Conservation (phyloP, 139 green algal genomes). For the Deuterostichococcus epilithicus region DNA sequence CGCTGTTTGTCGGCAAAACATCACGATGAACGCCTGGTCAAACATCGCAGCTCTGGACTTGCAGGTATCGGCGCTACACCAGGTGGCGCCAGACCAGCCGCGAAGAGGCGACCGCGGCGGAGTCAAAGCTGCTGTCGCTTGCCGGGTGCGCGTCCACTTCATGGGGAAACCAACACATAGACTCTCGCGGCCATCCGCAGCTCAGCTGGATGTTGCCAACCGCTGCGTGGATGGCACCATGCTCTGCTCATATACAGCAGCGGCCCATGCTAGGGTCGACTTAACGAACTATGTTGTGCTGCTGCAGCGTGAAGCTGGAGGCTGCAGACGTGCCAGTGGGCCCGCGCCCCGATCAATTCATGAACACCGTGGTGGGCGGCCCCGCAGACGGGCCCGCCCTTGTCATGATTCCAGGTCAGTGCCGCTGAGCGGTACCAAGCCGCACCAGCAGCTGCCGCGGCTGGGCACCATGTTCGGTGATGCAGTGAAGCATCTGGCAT, state of each 20-base stretch:
- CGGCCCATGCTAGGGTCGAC: too few species aligned
- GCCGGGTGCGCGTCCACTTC: slow-evolving; percentile 5
- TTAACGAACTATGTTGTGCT: not conserved
- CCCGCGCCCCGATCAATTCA: slow-evolving; percentile 43
- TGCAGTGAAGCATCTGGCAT: too few species aligned
- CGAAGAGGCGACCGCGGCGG: slow-evolving; percentile 35
- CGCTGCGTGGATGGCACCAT: slow-evolving; percentile 3
- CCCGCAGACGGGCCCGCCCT: slow-evolving; percentile 29
- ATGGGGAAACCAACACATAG: too few species aligned
- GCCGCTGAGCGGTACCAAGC: not conserved
- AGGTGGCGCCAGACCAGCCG: slow-evolving; percentile 53
- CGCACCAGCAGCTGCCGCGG: too few species aligned
- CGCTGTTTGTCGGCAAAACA: too few species aligned
- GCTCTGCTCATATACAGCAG: too few species aligned
- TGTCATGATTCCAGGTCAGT: slow-evolving; percentile 59
- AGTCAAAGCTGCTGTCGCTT: slow-evolving; percentile 39
- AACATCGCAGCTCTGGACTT: too few species aligned
- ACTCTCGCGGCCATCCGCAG: too few species aligned
- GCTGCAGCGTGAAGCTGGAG: slow-evolving; percentile 24
- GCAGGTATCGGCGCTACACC: slow-evolving; percentile 25
- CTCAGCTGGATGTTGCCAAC: slow-evolving; percentile 14
- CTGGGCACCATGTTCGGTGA: too few species aligned
- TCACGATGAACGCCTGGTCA: too few species aligned
- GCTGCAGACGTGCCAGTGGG: slow-evolving; percentile 39
- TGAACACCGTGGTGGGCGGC: slow-evolving; percentile 59